Conservation (phyloP, 345 rosid genomes). For the Cochlearia excelsa region DNA sequence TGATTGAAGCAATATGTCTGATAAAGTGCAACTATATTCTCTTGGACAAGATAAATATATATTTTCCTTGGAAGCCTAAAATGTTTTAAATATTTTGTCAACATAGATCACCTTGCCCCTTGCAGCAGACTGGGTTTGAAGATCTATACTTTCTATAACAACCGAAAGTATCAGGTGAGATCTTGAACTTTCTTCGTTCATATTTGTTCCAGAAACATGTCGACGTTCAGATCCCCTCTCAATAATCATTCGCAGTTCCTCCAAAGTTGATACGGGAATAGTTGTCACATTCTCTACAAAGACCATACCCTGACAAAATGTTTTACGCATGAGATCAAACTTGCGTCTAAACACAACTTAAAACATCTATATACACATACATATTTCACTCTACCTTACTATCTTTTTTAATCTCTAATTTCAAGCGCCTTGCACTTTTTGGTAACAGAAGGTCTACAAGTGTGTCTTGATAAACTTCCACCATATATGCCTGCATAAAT, state of each 20-base stretch:
- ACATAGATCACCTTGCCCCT: slow-evolving; percentile 73
- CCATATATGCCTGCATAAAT: slow-evolving; percentile 77
- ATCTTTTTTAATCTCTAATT: slow-evolving; percentile 93
- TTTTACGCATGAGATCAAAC: slow-evolving; percentile 14
- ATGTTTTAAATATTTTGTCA: not conserved
- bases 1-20: not conserved
- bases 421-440: slow-evolving; percentile 61
- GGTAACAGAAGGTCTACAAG: slow-evolving; percentile 81
- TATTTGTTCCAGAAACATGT: slow-evolving; percentile 85
- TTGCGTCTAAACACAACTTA: slow-evolving; percentile 3
- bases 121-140: slow-evolving; percentile 84
- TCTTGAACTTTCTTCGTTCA: slow-evolving; percentile 97
- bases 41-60: not conserved
- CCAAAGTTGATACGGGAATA: slow-evolving; percentile 61
- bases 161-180: slow-evolving; percentile 89
- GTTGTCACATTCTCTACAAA: slow-evolving; percentile 80
- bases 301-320: slow-evolving; percentile 77
- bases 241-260: slow-evolving; percentile 66
- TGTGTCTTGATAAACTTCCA: slow-evolving; percentile 93
- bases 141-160: slow-evolving; percentile 89
- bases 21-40: not conserved
- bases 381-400: slow-evolving; percentile 50
- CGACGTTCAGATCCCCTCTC: slow-evolving; percentile 79
- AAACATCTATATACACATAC: slow-evolving; percentile 2
- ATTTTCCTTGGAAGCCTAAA: slow-evolving; percentile 4